phyloP scores from a whole-genome alignment of 805 yeast species.

The Candida endomychidarum region DNA sequence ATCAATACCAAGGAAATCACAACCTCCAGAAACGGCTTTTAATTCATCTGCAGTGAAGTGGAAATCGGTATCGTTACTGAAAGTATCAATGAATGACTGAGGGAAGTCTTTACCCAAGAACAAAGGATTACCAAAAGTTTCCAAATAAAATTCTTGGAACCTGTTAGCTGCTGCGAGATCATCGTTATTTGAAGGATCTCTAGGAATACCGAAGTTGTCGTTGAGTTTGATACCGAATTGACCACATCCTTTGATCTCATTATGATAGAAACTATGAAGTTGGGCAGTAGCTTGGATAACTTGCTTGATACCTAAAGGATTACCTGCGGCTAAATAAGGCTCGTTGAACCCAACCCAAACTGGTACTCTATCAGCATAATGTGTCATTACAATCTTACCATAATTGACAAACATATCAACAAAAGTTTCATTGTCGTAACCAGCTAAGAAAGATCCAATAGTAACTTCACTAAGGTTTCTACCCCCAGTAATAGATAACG shows the following conservation, averaged over 20 bases:
- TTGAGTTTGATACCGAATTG: constrained; percentile 26
- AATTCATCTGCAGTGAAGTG: constrained; percentile 27
- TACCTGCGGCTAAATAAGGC: constrained; percentile 22
- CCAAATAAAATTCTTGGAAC: constrained; percentile 23
- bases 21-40: constrained; percentile 19
- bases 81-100: constrained; percentile 19
- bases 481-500: constrained; percentile 13
- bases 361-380: constrained; percentile 29
- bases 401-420: constrained; percentile 32
- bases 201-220: constrained; percentile 27
- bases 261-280: constrained; percentile 23
- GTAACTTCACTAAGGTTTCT: background rate
- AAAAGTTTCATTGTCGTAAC: constrained; percentile 24
- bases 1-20: constrained; percentile 35
- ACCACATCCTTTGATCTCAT: constrained; percentile 24
- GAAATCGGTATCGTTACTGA: constrained; percentile 15
- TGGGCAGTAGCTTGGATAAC: constrained; percentile 25
- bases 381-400: constrained; percentile 29
- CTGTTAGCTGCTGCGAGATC: constrained; percentile 27
- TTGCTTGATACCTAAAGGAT: constrained; percentile 23
- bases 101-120: constrained; percentile 31
- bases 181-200: constrained; percentile 21
- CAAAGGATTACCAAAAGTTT: constrained; percentile 29
- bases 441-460: constrained; percentile 17
- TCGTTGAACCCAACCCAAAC: constrained; percentile 33